Evolutionary conservation across 148 eudicot genomes (phyloP).

Genomic region (Fagopyrum homotropicum): DNA sequence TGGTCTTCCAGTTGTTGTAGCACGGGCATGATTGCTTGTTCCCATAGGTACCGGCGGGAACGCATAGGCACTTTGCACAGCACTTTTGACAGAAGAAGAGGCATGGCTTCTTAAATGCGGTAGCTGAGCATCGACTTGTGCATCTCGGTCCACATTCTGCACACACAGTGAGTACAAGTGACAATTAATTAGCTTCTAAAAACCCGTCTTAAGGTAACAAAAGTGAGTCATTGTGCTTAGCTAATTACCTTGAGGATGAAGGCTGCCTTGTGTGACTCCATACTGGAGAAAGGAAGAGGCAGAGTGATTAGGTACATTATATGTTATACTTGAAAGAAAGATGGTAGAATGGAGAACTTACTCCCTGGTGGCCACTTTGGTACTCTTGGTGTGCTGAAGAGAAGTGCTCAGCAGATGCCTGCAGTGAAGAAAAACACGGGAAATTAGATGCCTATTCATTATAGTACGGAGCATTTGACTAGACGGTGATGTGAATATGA

Average conservation of each 20-base stretch:
- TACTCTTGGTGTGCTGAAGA: slow-evolving; percentile 6
- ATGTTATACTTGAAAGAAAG: background rate
- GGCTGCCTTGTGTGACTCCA: slow-evolving; percentile 10
- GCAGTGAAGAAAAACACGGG: background rate
- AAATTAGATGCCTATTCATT: background rate
- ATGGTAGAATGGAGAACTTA: background rate
- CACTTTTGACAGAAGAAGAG: slow-evolving; percentile 15
- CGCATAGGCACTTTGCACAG: slow-evolving; percentile 14
- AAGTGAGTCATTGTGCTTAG: background rate
- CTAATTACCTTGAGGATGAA: slow-evolving; percentile 12
- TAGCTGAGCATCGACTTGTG: slow-evolving; percentile 9
- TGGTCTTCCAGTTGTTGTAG: slow-evolving; percentile 16
- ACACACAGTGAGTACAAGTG: background rate
- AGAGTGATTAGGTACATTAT: background rate
- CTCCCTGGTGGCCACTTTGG: slow-evolving; percentile 6
- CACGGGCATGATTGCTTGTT: slow-evolving; percentile 14
- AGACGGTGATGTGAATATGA: background rate
- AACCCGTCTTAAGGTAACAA: background rate
- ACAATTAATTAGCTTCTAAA: background rate
- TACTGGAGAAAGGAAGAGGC: background rate
- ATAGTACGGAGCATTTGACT: background rate
- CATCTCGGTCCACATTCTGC: slow-evolving; percentile 16
- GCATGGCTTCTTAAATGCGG: slow-evolving; percentile 12
- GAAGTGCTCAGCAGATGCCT: background rate
- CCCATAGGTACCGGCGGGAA: slow-evolving; percentile 14